phyloP scores from a whole-genome alignment of 2,329 filamentous ascomycete species.

The Dothiorella sarmentorum region DNA sequence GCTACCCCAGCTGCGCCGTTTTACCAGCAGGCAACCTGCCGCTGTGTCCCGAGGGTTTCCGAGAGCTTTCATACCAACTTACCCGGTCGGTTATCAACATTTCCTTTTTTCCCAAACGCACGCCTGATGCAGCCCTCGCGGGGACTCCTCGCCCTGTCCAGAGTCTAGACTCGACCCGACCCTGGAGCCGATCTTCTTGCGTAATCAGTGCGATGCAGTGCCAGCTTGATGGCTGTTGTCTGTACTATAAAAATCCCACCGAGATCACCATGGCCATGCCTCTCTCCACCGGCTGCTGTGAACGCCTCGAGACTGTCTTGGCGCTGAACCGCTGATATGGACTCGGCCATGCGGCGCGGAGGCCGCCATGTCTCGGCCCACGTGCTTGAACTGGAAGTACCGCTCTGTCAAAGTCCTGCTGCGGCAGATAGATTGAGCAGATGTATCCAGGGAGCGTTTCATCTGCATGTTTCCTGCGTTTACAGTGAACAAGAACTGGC shows the following conservation, averaged over 20 bases:
- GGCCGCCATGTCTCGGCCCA: constrained; percentile 4
- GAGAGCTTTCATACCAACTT: no score
- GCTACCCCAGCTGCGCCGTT: no score
- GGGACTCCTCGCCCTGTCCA: not conserved
- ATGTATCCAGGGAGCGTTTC: no score
- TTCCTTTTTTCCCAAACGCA: not conserved
- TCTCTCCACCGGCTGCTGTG: constrained; percentile 9
- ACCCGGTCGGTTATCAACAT: not conserved
- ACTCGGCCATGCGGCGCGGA: not conserved
- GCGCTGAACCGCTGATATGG: not conserved
- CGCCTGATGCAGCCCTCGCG: constrained; percentile 6
- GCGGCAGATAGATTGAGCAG: constrained; percentile 9
- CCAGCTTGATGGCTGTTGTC: not conserved
- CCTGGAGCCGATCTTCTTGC: constrained; percentile 12
- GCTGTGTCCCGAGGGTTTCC: no score
- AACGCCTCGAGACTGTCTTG: not conserved
- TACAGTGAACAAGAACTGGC: not conserved
- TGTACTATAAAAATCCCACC: constrained; percentile 11
- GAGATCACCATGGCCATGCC: not conserved
- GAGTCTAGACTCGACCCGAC: constrained; percentile 14
- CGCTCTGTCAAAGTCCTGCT: not conserved
- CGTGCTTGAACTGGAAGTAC: not conserved
- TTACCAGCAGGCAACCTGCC: not conserved
- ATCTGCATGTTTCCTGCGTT: no score
- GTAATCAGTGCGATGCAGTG: constrained; percentile 6